A percentile compares a stretch with the other conserved stretches of the same genome.
Evolutionary conservation across 495 filamentous ascomycete species (phyloP).

Genomic region (Friedmanniomyces endolithicus): DNA sequence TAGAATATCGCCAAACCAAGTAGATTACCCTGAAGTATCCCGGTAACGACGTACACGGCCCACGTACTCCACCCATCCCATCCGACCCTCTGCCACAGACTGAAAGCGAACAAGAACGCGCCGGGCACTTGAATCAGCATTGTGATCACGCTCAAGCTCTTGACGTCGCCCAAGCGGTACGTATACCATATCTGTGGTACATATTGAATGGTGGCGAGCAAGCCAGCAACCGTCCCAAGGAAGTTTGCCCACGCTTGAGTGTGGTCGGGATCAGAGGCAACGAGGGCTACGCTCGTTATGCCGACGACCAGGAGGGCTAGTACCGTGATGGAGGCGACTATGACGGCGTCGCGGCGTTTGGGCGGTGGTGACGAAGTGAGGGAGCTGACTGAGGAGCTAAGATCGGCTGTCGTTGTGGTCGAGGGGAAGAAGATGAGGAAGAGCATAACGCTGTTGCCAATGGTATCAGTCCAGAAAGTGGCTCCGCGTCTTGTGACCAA

Average conservation of each 20-base stretch:
- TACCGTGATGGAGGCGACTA: conserved; percentile 55
- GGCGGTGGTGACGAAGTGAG: conserved; percentile 36
- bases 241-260: conserved; percentile 69
- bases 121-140: conserved; percentile 97
- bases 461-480: too few relatives aligned
- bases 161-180: conserved; percentile 66
- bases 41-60: conserved; percentile 78
- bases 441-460: conserved; percentile 33
- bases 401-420: conserved; percentile 11
- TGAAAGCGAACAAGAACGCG: conserved; percentile 75
- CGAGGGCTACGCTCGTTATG: conserved; percentile 46
- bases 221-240: conserved; percentile 61
- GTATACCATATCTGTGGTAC: conserved; percentile 91
- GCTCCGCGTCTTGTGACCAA: too few relatives aligned
- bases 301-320: conserved; percentile 57
- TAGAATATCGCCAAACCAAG: conserved; percentile 71
- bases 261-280: conserved; percentile 44
- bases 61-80: conserved; percentile 86
- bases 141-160: conserved; percentile 88
- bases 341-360: conserved; percentile 61
- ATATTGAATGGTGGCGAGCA: conserved; percentile 82
- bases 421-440: conserved; percentile 37
- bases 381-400: conserved; percentile 24
- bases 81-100: conserved; percentile 69
- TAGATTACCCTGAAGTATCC: conserved; percentile 70